Evolutionary conservation across 2,329 filamentous ascomycete genomes (phyloP), one percentile per base, ranked within the genome.

Genomic region (Diaporthe citrichinensis): DNA sequence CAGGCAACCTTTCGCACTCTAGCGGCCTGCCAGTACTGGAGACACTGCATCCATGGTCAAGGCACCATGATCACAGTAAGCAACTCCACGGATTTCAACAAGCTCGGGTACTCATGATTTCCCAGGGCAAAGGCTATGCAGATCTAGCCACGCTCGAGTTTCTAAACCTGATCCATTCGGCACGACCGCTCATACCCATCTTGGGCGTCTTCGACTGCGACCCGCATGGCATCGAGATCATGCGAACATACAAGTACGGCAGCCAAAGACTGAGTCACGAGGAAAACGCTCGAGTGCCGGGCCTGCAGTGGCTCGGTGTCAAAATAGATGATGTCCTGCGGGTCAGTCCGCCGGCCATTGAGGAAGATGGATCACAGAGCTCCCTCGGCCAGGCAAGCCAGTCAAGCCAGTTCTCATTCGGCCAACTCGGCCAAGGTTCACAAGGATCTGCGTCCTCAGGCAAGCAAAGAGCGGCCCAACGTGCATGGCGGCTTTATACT

Each of bases 71-170:
- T 96, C 31, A 96, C 94, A 4, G 93, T 93, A 85, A 49, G 84
- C 36, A 36, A 15, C 12, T 49, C 9, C 36, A 10, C 53, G 28
- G 14, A 76, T 57, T 36, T 23, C n/a, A 25, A 1, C 10, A 7
- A 41, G 3, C 2, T 23, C 6, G 20, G 31, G 12, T 9, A 51
- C 31, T 77, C 15, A 61, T 59, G 4, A 28, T 23, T 8, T 31
- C 46, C 5, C 72, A 95, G 93, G 94, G 92, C 0, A 97, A 96
- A 86, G 95, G 95, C 2, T 97, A 95, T 80, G 94, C 95, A 0
- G 95, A 97, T 79, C 85, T 96, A 65, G 88, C 89, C 1, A 95
- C 94, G 0, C 87, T 93, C 10, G 87, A 88, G 23, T 92, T 96
- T 72, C 84, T 96, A 1, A 87, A 88, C 57, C 81, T 86, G 17